Evolutionary conservation across 305 asterid species (phyloP), one percentile per base, ranked within the genome.

Genomic region (Solanum hybrid): DNA sequence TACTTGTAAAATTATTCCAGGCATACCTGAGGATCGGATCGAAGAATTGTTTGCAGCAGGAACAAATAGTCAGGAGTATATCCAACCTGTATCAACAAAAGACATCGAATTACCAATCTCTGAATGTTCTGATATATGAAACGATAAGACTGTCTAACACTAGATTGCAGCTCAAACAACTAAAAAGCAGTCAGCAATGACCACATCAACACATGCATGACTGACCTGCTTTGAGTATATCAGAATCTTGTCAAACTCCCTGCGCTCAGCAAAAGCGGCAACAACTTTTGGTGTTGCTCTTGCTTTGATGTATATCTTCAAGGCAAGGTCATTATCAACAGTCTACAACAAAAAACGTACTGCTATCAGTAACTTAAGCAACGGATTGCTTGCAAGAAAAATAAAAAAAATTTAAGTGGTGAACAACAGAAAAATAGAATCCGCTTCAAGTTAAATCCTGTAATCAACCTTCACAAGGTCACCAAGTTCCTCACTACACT

Each of bases 251-350:
- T 98, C 99, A 38, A 98, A 98, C 94, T 98, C 99, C 90, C 98
- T 94, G 86, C 99, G 98, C 93, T 98, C 99, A 71, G 99, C 99
- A 92, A 98, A 98, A 91, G 99, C 99, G 76, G 99, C 99, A 87
- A 98, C 99, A 88, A 98, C 99, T 92, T 98, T 98, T 29, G 99
- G 99, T 17, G 99, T 98, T 87, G 98, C 98, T 93, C 99, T 97
- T 56, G 99, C 99, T 98, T 98, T 98, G 89, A 98, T 95, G 92
- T 93, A 98, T 91, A 98, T 98, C 92, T 98, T 98, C 91, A 98
- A 93, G 36, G 99, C 99, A 90, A 98, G 98, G 94, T 98, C 99
- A 92, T 94, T 98, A 92, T 98, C 99, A 91, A 98, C 99, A 32
- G 99, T 96, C 99, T 98, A 93, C 91, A 93, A 64, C 86, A 86